Evolutionary conservation across 2,329 filamentous ascomycete genomes (phyloP).

Genomic region (Penicillium thymicola): DNA sequence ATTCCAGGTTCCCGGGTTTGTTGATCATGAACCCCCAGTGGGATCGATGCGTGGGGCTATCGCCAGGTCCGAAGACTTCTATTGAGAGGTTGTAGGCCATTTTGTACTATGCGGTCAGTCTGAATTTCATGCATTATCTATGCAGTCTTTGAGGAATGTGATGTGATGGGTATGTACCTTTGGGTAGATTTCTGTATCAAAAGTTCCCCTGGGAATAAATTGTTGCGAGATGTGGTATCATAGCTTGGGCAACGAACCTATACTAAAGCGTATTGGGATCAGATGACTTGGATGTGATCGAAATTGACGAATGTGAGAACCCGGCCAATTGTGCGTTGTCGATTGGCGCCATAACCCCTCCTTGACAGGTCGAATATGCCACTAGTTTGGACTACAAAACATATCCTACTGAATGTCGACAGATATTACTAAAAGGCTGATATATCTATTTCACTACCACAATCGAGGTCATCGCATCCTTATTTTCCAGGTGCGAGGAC

Average conservation of each 20-base stretch:
- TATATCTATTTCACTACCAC: background rate
- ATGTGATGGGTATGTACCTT: background rate
- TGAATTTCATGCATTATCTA: background rate
- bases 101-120: background rate
- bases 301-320: background rate
- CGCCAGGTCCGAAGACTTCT: constrained; percentile 23
- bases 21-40: constrained; percentile 28
- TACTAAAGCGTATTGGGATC: background rate
- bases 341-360: background rate
- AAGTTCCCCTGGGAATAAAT: background rate
- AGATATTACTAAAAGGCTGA: background rate
- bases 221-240: background rate
- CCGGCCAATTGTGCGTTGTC: constrained; percentile 2
- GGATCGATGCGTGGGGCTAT: constrained; percentile 21
- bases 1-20: constrained; percentile 10
- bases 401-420: background rate
- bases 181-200: background rate
- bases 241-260: background rate
- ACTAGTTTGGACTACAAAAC: background rate
- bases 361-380: background rate
- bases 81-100: constrained; percentile 23
- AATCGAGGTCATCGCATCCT: background rate
- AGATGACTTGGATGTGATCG: constrained; percentile 2
- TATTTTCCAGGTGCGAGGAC: background rate
- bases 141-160: too few species aligned